Base-by-base conservation (phyloP, 2,329 filamentous ascomycete genomes). In the Apiospora koreana region DNA sequence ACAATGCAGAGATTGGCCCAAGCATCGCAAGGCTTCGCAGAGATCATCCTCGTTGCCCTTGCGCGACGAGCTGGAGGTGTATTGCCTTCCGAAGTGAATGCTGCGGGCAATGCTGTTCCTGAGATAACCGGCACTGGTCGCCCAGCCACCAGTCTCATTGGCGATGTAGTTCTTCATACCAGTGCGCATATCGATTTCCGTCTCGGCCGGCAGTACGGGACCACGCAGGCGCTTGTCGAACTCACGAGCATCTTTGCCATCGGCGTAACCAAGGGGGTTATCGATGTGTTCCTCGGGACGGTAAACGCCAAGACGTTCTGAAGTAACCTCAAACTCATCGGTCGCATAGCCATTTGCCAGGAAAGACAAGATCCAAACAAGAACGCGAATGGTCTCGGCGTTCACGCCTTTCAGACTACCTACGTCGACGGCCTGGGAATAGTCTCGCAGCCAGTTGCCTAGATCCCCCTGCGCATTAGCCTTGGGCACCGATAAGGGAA, bases 81-180 rank as follows among this genome's bases (percentile, higher is more conserved):
- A 95, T 38, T 93, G 81, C 45, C 93, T 87, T 18, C 93, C 93
- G 75, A 88, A 94, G 81, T 95, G 93, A 72, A 95, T 93, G 78
- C 91, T 89, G 71, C 93, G 88, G 18, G 86, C 86, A 72, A 96
- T 86, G 75, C 92, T 94, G 81, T 89, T 93, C 75, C 91, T 90
- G 71, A 97, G 86, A 77, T 95, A 98, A 48, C 93, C 95, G 9
- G 93, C 85, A 73, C 94, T 97, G 25, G 96, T 99, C 1, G 95
- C 94, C 93, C 95, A 98, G 50, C 89, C 88, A 5, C 94, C 94
- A 18, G 83, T 85, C 80, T 98, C 95, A 77, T 98, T 98, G 71
- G 95, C 91, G 75, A 99, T 98, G 81, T 99, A 99, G 80, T 98
- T 98, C 82, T 98, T 99, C 95, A 99, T 97, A n/a, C 95, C 95